These are phyloP conservation scores for Aspergillus indologenus DNA, from an alignment of 495 filamentous ascomycete genomes.

Conservation along the genomic window DNA sequence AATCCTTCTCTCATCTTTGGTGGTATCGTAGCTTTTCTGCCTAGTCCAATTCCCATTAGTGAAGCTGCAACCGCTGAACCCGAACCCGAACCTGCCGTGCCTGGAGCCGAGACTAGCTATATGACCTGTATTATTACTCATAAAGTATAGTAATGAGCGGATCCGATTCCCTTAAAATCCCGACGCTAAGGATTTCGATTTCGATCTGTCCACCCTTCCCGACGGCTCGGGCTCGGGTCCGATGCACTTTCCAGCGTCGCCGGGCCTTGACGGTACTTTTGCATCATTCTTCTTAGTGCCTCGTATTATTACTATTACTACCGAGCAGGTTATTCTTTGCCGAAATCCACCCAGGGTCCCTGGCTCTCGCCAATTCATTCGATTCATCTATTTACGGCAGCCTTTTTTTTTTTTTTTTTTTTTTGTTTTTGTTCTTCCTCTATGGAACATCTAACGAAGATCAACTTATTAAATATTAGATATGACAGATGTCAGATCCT, in stretches of 20 bases:
- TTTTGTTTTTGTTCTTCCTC: too few species aligned
- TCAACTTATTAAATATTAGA: neutral
- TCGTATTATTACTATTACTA: neutral
- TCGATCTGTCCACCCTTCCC: neutral
- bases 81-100: too few species aligned
- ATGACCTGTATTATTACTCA: neutral
- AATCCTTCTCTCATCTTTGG: too few species aligned
- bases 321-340: too few species aligned
- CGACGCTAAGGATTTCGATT: neutral
- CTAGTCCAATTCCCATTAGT: neutral
- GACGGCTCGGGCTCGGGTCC: neutral
- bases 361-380: too few species aligned
- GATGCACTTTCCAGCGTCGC: neutral
- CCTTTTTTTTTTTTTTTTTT: too few species aligned
- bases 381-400: too few species aligned
- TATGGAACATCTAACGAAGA: too few species aligned
- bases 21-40: too few species aligned
- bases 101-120: neutral
- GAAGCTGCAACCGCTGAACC: too few species aligned
- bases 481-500: neutral
- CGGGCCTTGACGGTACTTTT: neutral
- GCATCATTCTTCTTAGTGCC: neutral
- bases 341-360: too few species aligned
- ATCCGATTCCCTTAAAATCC: neutral
- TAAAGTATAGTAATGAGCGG: too few species aligned